Base-by-base conservation (phyloP, 2,329 filamentous ascomycete species). In the Ascochyta lentis region DNA sequence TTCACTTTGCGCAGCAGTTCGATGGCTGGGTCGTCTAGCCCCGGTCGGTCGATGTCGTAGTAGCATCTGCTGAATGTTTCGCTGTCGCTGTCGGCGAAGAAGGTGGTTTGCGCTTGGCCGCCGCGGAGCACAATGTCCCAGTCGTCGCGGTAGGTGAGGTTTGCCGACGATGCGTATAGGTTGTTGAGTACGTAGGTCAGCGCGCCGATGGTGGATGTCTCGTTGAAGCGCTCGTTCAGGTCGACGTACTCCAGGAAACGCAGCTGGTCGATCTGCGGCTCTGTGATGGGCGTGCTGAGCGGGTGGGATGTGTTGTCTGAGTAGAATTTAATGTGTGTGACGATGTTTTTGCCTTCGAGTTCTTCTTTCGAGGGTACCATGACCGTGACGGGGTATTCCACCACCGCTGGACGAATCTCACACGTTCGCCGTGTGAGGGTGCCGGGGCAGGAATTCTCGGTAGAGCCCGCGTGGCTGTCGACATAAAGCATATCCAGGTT, bases 281-380 rank as follows among this genome's bases (percentile, higher is more conserved):
- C 38, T 3, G 49, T 26, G 3, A 68, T 39, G 2, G 54, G 35
- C 2, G 55, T 29, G 31, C 49, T 42, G 10, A 64, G 50, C 2
- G 53, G 34, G 48, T 55, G 55, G 0, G 47, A 13, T 1, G 10
- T 27, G 16, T 57, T 54, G 29, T 66, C 49, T 7, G 61, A 53
- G 47, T 52, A 67, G 53, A 68, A 68, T 22, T 67, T 67, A 40
- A 67, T 38, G 33, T 68, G 64, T 0, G 58, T 63, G 15, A 68
- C 65, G 15, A 68, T 68, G 16, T 68, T 68, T 2, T 16, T 40
- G 3, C 64, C 65, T 0, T 44, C 15, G 0, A 68, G 43, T 31
- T 68, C 65, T 46, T 68, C 62, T 41, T 67, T 31, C 4, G 64
- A 67, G 9, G 66, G 66, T 12, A 49, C 58, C 64, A 67, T 68